Evolutionary conservation across 2,329 filamentous ascomycete genomes (phyloP).

Genomic region (Geosmithia morbida): DNA sequence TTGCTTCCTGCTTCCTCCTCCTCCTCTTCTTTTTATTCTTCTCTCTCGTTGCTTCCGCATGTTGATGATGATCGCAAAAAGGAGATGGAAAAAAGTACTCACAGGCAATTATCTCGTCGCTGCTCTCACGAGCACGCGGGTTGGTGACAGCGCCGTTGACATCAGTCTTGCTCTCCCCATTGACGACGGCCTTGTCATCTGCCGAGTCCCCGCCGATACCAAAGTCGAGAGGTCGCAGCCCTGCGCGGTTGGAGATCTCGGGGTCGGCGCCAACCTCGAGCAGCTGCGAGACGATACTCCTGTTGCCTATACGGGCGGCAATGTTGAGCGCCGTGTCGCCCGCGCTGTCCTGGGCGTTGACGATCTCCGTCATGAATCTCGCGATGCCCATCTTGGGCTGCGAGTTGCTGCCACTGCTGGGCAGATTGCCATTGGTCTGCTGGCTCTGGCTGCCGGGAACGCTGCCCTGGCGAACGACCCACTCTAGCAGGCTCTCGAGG

Average conservation of each 20-base stretch:
- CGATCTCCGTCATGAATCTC: constrained; percentile 92
- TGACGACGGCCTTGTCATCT: constrained; percentile 17
- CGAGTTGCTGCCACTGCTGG: constrained; percentile 13
- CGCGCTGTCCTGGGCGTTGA: constrained; percentile 86
- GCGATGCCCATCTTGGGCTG: constrained; percentile 67
- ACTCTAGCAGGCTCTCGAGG: constrained; percentile 84
- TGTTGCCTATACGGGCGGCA: constrained; percentile 81
- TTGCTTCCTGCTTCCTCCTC: too few species aligned
- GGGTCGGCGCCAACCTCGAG: constrained; percentile 90
- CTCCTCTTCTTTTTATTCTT: too few species aligned
- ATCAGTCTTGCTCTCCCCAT: constrained; percentile 19
- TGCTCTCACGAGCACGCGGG: constrained; percentile 54
- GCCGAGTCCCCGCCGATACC: constrained; percentile 61
- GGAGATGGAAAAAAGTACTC: constrained; percentile 23
- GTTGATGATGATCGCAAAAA: neutral
- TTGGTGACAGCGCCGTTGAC: constrained; percentile 30
- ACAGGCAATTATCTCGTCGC: constrained; percentile 69
- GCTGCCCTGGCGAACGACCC: constrained; percentile 77
- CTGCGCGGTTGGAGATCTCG: constrained; percentile 81
- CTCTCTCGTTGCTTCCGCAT: too few species aligned
- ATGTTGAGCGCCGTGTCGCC: constrained; percentile 93
- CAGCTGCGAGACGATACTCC: constrained; percentile 91
- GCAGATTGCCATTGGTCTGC: constrained; percentile 13
- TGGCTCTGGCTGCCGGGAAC: constrained; percentile 36
- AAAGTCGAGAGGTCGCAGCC: constrained; percentile 83